Percentiles rank a stretch among this genome's conserved stretches.
Evolutionary conservation across 306 rosid genomes (phyloP).

Genomic region (Comarum palustre): DNA sequence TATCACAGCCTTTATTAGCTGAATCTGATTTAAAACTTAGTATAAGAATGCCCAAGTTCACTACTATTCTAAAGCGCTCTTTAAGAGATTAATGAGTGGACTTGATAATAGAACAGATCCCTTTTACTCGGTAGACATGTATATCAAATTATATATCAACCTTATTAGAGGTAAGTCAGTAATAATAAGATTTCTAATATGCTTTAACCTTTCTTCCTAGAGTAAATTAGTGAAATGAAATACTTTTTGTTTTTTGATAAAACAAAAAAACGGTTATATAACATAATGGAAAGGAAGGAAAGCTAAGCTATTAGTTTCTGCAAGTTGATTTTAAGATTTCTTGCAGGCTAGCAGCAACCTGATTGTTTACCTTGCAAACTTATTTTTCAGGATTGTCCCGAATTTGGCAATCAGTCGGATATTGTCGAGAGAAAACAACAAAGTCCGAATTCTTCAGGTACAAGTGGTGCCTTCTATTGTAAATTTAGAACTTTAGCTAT

Average conservation of each 20-base stretch:
- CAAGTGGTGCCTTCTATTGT: not conserved
- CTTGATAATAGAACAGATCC: not conserved
- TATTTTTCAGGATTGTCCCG: constrained; percentile 76
- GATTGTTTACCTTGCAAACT: constrained; percentile 15
- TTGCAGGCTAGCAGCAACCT: constrained; percentile 19
- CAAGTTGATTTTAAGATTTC: constrained; percentile 7
- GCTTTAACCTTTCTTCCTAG: too few species aligned
- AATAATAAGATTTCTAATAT: too few species aligned
- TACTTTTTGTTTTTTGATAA: too few species aligned
- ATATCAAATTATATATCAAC: not conserved
- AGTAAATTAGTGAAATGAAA: too few species aligned
- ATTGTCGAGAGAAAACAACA: constrained; percentile 85
- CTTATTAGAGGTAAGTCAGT: not conserved
- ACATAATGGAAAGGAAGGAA: not conserved
- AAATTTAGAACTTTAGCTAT: not conserved
- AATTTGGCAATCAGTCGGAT: constrained; percentile 89
- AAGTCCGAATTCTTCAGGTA: constrained; percentile 98
- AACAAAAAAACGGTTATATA: not conserved
- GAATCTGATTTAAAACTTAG: not conserved
- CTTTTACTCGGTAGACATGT: not conserved
- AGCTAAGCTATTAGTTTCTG: not conserved
- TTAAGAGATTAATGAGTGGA: not conserved
- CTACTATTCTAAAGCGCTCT: not conserved
- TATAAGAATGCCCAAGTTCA: not conserved
- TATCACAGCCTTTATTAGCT: not conserved